phyloP scores from a whole-genome alignment of 2,329 filamentous ascomycete genomes.

The Alternaria burnsii region DNA sequence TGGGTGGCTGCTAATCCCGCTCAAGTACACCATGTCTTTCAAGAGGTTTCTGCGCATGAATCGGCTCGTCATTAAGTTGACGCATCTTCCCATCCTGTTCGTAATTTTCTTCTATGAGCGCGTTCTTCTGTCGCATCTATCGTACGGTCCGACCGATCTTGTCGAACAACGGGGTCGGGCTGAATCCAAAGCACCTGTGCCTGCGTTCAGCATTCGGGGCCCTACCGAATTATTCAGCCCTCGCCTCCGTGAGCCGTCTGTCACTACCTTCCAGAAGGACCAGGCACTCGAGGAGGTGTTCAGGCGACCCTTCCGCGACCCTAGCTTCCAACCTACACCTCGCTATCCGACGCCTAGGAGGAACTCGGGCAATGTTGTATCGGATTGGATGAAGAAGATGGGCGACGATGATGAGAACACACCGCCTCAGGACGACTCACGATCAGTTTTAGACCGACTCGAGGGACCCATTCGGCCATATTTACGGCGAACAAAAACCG shows the following conservation, averaged over 20 bases:
- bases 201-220: slow-evolving; percentile 52
- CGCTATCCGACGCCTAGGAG: slow-evolving; percentile 63
- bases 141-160: slow-evolving; percentile 85
- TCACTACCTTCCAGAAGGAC: slow-evolving; percentile 89
- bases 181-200: slow-evolving; percentile 66
- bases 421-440: slow-evolving; percentile 69
- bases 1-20: slow-evolving; percentile 85
- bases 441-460: slow-evolving; percentile 65
- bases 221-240: slow-evolving; percentile 74
- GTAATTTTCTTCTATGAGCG: slow-evolving; percentile 89
- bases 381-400: slow-evolving; percentile 85
- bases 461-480: slow-evolving; percentile 63
- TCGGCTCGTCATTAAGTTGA: slow-evolving; percentile 88
- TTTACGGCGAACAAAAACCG: slow-evolving; percentile 61
- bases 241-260: slow-evolving; percentile 82
- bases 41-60: slow-evolving; percentile 85
- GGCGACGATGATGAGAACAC: slow-evolving; percentile 68
- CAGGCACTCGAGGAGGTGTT: slow-evolving; percentile 92
- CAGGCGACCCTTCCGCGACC: slow-evolving; percentile 69
- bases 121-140: slow-evolving; percentile 74
- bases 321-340: slow-evolving; percentile 52
- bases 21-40: slow-evolving; percentile 82
- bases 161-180: slow-evolving; percentile 73
- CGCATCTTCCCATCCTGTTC: slow-evolving; percentile 87
- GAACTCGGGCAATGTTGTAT: slow-evolving; percentile 82